A percentile compares a stretch with the other conserved stretches of the same genome.
Conservation (phyloP, 2,329 filamentous ascomycete species). For the Aureobasidium leucospermi region DNA sequence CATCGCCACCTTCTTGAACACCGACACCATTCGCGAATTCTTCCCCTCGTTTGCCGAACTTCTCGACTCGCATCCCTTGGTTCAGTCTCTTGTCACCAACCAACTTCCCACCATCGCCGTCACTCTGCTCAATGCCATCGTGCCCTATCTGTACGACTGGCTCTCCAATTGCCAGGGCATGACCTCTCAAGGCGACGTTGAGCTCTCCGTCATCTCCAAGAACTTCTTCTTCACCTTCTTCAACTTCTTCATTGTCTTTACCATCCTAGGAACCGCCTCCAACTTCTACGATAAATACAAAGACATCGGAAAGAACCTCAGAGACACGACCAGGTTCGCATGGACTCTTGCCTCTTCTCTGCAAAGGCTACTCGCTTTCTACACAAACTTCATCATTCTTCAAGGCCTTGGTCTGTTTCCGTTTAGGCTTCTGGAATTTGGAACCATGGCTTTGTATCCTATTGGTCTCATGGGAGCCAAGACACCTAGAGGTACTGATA, state of each 20-base stretch:
- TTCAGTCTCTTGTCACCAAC: constrained; percentile 73
- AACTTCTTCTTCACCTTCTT: constrained; percentile 99
- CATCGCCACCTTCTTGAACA: constrained; percentile 70
- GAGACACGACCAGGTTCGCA: constrained; percentile 73
- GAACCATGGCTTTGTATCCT: constrained; percentile 75
- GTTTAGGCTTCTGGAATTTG: constrained; percentile 83
- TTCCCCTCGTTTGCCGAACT: constrained; percentile 62
- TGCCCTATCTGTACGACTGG: constrained; percentile 92
- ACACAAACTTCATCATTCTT: constrained; percentile 87
- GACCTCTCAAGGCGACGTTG: constrained; percentile 89
- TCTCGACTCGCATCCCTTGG: constrained; percentile 60
- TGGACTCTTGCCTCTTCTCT: constrained; percentile 68
- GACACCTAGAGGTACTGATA: constrained; percentile 59
- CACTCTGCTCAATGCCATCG: constrained; percentile 78
- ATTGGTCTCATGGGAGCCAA: constrained; percentile 70
- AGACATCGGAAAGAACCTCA: constrained; percentile 62
- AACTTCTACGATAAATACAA: constrained; percentile 46
- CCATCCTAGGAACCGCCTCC: constrained; percentile 72
- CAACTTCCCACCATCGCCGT: constrained; percentile 79
- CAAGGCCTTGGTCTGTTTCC: constrained; percentile 92
- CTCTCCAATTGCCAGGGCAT: constrained; percentile 87
- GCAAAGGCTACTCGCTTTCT: constrained; percentile 70
- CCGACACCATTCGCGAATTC: constrained; percentile 69
- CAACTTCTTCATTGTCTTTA: constrained; percentile 96
- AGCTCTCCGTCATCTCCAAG: constrained; percentile 91